A percentile compares a stretch with the other conserved stretches of the same genome.
phyloP scores from a whole-genome alignment of 225 moss, liverwort and hornwort genomes.

The Polytrichum commune region DNA sequence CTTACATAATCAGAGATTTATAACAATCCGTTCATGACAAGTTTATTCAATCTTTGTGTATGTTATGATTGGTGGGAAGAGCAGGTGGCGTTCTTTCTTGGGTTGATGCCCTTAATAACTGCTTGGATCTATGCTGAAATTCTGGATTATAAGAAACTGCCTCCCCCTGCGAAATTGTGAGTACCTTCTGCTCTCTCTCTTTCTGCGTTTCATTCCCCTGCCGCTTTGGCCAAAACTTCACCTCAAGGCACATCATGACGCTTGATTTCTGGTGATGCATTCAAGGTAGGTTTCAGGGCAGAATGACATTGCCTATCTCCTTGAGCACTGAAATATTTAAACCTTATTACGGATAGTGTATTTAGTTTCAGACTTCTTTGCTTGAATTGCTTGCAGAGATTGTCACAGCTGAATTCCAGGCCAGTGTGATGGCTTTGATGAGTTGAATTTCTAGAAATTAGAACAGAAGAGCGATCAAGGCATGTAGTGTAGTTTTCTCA shows the following conservation, averaged over 20 bases:
- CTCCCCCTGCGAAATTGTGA: slow-evolving; percentile 65
- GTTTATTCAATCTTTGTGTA: background rate
- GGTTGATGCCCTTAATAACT: slow-evolving; percentile 72
- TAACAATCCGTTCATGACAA: background rate
- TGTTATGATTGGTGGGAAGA: slow-evolving; percentile 9
- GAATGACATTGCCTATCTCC: background rate
- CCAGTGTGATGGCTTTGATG: background rate
- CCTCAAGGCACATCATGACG: no score
- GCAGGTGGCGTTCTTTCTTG: slow-evolving; percentile 91
- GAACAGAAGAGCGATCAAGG: slow-evolving; percentile 13
- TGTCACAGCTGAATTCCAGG: slow-evolving; percentile 7
- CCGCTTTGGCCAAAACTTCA: no score
- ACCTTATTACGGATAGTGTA: no score
- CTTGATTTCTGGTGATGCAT: slow-evolving; percentile 1
- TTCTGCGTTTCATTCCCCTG: no score
- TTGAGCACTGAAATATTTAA: background rate
- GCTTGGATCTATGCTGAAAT: slow-evolving; percentile 95
- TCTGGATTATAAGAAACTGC: slow-evolving; percentile 61
- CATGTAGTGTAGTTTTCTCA: slow-evolving; percentile 7
- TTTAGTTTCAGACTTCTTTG: background rate
- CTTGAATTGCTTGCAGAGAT: background rate
- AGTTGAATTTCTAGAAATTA: background rate
- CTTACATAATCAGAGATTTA: background rate
- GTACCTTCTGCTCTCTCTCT: slow-evolving; percentile 6
- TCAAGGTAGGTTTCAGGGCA: background rate